Evolutionary conservation across 179 eudicot genomes (phyloP).

Genomic region (Gypsophila paniculata): DNA sequence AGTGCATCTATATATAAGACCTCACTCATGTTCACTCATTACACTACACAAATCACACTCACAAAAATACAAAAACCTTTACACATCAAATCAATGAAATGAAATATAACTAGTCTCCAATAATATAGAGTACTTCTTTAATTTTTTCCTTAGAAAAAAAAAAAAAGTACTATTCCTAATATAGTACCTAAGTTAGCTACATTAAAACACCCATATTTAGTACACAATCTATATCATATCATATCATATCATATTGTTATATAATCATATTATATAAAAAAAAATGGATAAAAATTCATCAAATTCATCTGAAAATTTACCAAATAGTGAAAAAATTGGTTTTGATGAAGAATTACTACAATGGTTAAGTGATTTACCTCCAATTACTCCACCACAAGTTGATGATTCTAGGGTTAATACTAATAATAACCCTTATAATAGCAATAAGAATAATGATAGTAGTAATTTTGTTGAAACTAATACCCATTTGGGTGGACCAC

Average conservation of each 20-base stretch:
- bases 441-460: background rate
- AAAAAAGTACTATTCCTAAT: background rate
- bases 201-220: slow-evolving; percentile 1
- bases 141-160: too few species aligned
- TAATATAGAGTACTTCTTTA: too few species aligned
- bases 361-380: slow-evolving; percentile 5
- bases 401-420: background rate
- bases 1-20: background rate
- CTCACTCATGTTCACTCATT: background rate
- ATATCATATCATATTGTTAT: too few species aligned
- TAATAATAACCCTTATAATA: background rate
- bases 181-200: background rate
- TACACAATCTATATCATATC: too few species aligned
- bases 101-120: background rate
- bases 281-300: slow-evolving; percentile 9
- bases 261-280: background rate
- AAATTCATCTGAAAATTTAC: background rate
- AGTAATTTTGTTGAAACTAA: background rate
- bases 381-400: slow-evolving; percentile 6
- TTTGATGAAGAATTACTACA: slow-evolving; percentile 2
- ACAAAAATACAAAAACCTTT: background rate
- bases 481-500: background rate
- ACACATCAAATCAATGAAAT: background rate
- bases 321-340: too few species aligned
- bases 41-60: background rate